These are phyloP conservation scores for Fusarium newnesense DNA, from an alignment of 2,329 filamentous ascomycete species.

Conservation along the genomic window DNA sequence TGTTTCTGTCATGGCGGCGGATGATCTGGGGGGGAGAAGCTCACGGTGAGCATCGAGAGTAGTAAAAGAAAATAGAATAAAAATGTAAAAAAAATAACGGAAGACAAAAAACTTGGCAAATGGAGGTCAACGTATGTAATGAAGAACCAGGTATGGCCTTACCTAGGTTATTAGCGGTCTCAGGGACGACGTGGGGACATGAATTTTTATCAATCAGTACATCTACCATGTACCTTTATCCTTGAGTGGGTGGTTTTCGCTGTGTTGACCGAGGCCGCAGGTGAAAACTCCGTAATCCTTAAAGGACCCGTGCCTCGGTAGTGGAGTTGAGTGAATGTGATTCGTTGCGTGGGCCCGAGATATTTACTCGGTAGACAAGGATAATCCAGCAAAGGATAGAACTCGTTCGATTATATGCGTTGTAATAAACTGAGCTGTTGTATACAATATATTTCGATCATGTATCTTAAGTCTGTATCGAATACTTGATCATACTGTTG, in stretches of 20 bases:
- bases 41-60: conserved; percentile 32
- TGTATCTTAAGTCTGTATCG: neutral
- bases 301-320: conserved; percentile 37
- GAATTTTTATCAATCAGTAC: conserved; percentile 21
- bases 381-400: neutral
- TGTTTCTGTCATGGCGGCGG: conserved; percentile 42
- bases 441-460: neutral
- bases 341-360: conserved; percentile 32
- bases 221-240: neutral
- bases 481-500: too few species aligned
- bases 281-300: conserved; percentile 23
- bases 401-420: neutral
- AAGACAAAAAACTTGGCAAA: conserved; percentile 8
- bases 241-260: conserved; percentile 26
- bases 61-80: neutral
- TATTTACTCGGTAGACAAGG: neutral
- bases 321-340: conserved; percentile 27
- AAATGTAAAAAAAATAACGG: neutral
- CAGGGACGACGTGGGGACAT: conserved; percentile 5
- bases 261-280: conserved; percentile 41
- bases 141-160: neutral
- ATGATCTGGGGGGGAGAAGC: conserved; percentile 20
- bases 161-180: conserved; percentile 17
- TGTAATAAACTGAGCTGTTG: neutral
- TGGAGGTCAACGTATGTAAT: neutral